Percentiles rank a stretch among this genome's conserved stretches.
Conservation (phyloP, 441 rosid species). For the Populus trichocarpa region DNA sequence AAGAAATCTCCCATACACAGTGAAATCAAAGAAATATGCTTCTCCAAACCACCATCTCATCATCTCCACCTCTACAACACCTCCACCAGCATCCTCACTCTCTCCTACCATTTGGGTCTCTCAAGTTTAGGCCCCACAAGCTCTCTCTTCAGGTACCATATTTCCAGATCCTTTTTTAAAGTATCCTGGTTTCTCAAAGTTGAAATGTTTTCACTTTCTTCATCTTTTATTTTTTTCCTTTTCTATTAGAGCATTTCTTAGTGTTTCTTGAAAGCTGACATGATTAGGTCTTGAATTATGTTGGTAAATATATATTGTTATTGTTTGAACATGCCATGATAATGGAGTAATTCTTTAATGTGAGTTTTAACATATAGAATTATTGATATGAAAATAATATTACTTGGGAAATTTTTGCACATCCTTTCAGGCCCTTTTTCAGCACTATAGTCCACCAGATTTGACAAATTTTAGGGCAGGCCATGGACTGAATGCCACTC, state of each 20-base stretch:
- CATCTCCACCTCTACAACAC: slow-evolving; percentile 42
- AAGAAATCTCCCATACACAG: background rate
- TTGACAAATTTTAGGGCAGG: slow-evolving; percentile 16
- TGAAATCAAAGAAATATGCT: slow-evolving; percentile 31
- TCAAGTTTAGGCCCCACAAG: slow-evolving; percentile 29
- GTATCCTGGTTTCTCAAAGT: background rate
- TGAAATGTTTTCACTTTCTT: background rate
- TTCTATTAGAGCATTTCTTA: too few species aligned
- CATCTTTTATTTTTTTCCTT: background rate
- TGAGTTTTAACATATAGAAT: background rate
- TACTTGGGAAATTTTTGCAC: background rate
- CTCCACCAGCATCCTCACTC: slow-evolving; percentile 13
- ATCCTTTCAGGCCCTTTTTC: slow-evolving; percentile 20
- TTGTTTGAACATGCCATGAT: background rate
- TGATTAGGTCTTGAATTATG: background rate
- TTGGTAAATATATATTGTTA: background rate
- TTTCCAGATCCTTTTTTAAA: background rate
- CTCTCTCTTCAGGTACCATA: slow-evolving; percentile 43
- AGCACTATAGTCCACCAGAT: slow-evolving; percentile 16
- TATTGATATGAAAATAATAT: background rate
- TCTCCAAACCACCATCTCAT: slow-evolving; percentile 46
- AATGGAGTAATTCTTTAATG: background rate
- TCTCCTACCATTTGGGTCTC: slow-evolving; percentile 33
- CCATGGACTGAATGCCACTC: slow-evolving; percentile 16
- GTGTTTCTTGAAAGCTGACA: background rate